Base-by-base conservation (phyloP, 164 flowering plant genomes). In the Nymphaea colorata region DNA sequence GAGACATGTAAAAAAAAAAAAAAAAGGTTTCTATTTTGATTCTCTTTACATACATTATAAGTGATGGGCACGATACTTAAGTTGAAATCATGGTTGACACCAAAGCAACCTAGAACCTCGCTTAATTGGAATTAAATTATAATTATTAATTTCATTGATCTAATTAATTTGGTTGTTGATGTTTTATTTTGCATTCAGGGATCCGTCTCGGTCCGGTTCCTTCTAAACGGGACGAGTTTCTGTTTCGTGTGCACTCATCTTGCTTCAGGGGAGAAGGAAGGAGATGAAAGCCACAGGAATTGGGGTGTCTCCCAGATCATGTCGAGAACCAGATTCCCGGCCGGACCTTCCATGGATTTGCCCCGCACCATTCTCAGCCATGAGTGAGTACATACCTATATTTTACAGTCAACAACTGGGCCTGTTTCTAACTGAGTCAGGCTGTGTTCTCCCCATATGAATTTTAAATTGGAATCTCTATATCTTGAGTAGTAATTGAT, bases 221-320 rank as follows among this genome's bases (percentile, higher is more conserved):
- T 3, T 44, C 72, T 88, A 69, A 85, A 83, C 69, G 84, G 81
- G 75, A 86, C 87, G 53, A 86, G 91, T 82, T 86, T 88, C 79
- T 88, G 95, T 86, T 86, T 88, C 70, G 84, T 88, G 42, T 88
- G 95, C 77, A 66, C 79, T 43, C 95, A 88, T 80, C 72, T 88
- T 66, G 91, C 91, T 43, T 88, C 95, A 0, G 95, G 95, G 5
- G 85, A 85, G 8, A 79, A 81, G 79, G 81, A 82, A 66, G 85
- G 84, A 11, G 89, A 86, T 69, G 83, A 83, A 66, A 76, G 67
- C 62, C 69, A 71, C 3, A 78, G 95, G 71, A 88, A 88, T 70
- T 75, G 84, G 0, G 78, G 86, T 60, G 87, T 70, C 2, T 62
- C 77, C 0, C 86, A 86, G 47, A 88, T 88, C 43, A 61, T 86